Evolutionary conservation across 2,329 filamentous ascomycete genomes (phyloP).

Genomic region (Cladophialophora bantiana): DNA sequence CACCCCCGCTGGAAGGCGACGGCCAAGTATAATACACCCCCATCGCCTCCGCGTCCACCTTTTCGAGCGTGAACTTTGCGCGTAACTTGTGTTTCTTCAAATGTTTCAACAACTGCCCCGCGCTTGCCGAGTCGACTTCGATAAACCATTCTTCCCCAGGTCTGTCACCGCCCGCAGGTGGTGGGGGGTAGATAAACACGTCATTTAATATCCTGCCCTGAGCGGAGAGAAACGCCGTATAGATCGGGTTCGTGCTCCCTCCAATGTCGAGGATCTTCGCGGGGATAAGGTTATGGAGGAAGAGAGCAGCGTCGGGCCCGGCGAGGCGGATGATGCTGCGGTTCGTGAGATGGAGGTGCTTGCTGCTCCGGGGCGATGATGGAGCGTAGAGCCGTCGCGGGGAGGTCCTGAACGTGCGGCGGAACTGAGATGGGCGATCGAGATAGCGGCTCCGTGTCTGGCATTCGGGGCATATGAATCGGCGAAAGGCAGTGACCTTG

Average conservation of each 20-base stretch:
- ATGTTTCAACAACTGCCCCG: slow-evolving; percentile 69
- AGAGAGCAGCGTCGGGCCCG: slow-evolving; percentile 80
- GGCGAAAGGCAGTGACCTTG: neutral
- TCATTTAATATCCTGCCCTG: slow-evolving; percentile 85
- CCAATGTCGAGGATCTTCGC: slow-evolving; percentile 61
- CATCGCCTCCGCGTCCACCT: slow-evolving; percentile 69
- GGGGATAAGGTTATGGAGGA: slow-evolving; percentile 87
- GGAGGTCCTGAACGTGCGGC: slow-evolving; percentile 28
- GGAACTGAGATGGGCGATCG: neutral
- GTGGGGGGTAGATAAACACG: slow-evolving; percentile 80
- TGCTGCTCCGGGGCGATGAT: slow-evolving; percentile 20
- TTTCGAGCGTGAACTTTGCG: slow-evolving; percentile 74
- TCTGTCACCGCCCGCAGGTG: slow-evolving; percentile 42
- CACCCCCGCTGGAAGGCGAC: neutral
- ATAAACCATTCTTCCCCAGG: slow-evolving; percentile 69
- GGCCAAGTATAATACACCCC: slow-evolving; percentile 39
- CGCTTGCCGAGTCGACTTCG: slow-evolving; percentile 78
- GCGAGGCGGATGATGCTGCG: slow-evolving; percentile 80
- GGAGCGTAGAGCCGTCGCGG: slow-evolving; percentile 3
- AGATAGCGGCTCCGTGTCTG: slow-evolving; percentile 1
- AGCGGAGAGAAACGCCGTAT: slow-evolving; percentile 85
- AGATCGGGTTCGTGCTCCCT: slow-evolving; percentile 59
- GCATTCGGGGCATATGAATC: slow-evolving; percentile 28
- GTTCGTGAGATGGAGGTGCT: slow-evolving; percentile 63
- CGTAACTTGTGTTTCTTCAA: slow-evolving; percentile 86